A percentile compares a stretch with the other conserved stretches of the same genome.
Evolutionary conservation across 306 rosid genomes (phyloP).

Genomic region (Argentina anserina): DNA sequence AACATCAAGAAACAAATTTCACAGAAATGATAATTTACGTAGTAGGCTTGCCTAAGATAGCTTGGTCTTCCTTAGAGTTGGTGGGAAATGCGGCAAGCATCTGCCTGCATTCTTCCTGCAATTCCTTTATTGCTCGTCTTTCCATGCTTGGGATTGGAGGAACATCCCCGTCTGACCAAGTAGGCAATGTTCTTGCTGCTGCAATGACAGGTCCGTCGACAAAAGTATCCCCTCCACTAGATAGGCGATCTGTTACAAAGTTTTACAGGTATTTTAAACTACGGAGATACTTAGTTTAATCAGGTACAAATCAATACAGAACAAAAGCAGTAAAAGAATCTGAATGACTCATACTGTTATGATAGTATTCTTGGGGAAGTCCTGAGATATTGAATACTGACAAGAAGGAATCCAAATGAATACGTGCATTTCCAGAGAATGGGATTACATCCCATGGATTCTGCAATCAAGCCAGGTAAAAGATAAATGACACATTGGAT

Average conservation of each 20-base stretch:
- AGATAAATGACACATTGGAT: not conserved
- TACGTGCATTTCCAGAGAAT: conserved; percentile 68
- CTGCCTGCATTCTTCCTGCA: conserved; percentile 69
- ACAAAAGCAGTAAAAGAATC: conserved; percentile 11
- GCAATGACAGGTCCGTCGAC: conserved; percentile 90
- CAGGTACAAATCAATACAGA: not conserved
- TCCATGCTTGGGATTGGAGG: conserved; percentile 82
- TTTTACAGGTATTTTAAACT: conserved; percentile 10
- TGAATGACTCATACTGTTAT: conserved; percentile 51
- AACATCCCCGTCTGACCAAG: conserved; percentile 82
- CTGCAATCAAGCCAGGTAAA: conserved; percentile 42
- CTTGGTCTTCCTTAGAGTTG: conserved; percentile 63
- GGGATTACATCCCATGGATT: conserved; percentile 82
- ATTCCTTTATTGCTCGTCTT: conserved; percentile 66
- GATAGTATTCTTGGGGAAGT: conserved; percentile 79
- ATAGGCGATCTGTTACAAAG: conserved; percentile 50
- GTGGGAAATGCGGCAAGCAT: conserved; percentile 63
- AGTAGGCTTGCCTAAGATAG: conserved; percentile 51
- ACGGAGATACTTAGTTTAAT: conserved; percentile 12
- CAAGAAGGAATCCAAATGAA: conserved; percentile 92
- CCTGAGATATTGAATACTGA: conserved; percentile 89
- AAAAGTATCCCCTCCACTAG: conserved; percentile 54
- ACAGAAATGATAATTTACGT: not conserved
- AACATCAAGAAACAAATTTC: not conserved
- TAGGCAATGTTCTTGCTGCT: conserved; percentile 80